Conservation (phyloP, 164 flowering plant genomes). For the Chimonanthus salicifolius region DNA sequence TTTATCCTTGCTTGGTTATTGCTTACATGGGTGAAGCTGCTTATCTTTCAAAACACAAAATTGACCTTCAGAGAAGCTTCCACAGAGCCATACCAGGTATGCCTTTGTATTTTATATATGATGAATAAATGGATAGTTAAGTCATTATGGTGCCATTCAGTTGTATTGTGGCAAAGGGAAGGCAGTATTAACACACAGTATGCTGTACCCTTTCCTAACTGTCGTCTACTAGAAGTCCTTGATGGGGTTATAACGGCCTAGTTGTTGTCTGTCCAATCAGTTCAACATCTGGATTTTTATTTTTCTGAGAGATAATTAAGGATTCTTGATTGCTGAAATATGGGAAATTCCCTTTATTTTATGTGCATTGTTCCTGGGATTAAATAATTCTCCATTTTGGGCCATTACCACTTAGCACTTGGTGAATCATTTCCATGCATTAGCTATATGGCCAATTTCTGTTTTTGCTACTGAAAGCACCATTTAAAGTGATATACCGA, state of each 20-base stretch:
- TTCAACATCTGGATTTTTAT: background rate
- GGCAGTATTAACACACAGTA: background rate
- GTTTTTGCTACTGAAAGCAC: background rate
- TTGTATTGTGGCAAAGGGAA: background rate
- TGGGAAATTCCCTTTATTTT: too few relatives aligned
- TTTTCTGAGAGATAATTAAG: too few relatives aligned
- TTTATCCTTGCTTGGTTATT: conserved; percentile 59
- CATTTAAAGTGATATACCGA: background rate
- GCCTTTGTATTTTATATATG: background rate
- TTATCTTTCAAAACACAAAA: conserved; percentile 40
- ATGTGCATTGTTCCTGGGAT: too few relatives aligned
- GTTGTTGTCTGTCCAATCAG: background rate
- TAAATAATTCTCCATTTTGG: too few relatives aligned
- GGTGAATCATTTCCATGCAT: background rate
- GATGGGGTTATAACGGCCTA: background rate
- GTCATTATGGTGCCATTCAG: too few relatives aligned
- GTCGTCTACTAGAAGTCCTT: background rate
- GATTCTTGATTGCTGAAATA: too few relatives aligned
- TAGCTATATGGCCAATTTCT: background rate
- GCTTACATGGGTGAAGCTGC: conserved; percentile 79
- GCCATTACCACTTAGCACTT: background rate
- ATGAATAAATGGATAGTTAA: background rate
- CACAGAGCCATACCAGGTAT: conserved; percentile 44
- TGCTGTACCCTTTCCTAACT: background rate
- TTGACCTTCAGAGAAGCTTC: conserved; percentile 33